A percentile compares a stretch with the other conserved stretches of the same genome.
These are phyloP conservation scores for Suhomyces anneliseae DNA, from an alignment of 1,139 yeast species.

Conservation along the genomic window DNA sequence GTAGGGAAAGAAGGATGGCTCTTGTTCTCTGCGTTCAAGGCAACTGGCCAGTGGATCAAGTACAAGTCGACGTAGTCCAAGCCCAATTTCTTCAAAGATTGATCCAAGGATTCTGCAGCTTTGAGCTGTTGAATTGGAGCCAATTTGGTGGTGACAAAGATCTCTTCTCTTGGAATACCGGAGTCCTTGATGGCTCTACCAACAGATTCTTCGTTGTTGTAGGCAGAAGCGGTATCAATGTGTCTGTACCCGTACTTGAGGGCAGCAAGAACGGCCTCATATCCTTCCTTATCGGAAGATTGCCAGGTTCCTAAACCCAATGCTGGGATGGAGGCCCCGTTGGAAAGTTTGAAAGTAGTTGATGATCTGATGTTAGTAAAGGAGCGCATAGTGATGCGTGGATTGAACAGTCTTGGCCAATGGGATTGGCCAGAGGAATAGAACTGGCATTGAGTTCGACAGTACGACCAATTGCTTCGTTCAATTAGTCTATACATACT, in stretches of 20 bases:
- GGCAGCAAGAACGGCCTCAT: slow-evolving; percentile 47
- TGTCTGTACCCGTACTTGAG: slow-evolving; percentile 67
- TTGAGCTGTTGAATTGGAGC: slow-evolving; percentile 68
- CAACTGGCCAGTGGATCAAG: slow-evolving; percentile 86
- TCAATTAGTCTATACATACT: no score
- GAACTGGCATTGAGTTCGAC: no score
- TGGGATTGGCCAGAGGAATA: no score
- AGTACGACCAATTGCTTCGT: no score
- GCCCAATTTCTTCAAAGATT: slow-evolving; percentile 63
- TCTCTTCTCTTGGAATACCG: slow-evolving; percentile 65
- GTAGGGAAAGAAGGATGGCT: slow-evolving; percentile 27
- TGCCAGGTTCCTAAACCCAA: slow-evolving; percentile 62
- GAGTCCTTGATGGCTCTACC: slow-evolving; percentile 67
- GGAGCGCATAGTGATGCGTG: no score
- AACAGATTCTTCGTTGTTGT: slow-evolving; percentile 64
- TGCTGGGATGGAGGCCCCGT: slow-evolving; percentile 45
- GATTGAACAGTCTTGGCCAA: no score
- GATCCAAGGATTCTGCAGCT: slow-evolving; percentile 58
- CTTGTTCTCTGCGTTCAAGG: slow-evolving; percentile 20
- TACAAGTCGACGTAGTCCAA: slow-evolving; percentile 82
- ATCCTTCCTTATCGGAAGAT: slow-evolving; percentile 55
- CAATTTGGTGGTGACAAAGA: slow-evolving; percentile 79
- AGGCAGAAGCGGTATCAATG: slow-evolving; percentile 74
- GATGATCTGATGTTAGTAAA: slow-evolving; percentile 4
- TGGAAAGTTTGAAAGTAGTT: slow-evolving; percentile 17